Conservation (phyloP, 139 green algal species). For the Chlorella ohadii region DNA sequence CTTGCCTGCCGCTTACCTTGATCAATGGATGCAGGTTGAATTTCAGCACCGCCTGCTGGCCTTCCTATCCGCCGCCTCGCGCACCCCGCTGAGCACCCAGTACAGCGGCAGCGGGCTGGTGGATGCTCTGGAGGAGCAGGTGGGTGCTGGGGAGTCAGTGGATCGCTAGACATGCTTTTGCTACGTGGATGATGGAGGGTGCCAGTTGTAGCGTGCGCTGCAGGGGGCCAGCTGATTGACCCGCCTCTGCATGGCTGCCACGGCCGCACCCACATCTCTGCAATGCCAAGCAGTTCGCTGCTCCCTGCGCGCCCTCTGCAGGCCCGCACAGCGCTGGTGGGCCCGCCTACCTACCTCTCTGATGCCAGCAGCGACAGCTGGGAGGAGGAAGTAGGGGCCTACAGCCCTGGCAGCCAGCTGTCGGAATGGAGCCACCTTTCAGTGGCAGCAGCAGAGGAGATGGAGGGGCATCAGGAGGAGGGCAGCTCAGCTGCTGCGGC, state of each 20-base stretch:
- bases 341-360: constrained; percentile 21
- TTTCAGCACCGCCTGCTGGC: constrained; percentile 33
- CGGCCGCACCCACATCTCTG: too few relatives aligned
- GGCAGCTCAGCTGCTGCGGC: neutral
- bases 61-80: constrained; percentile 20
- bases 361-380: constrained; percentile 13
- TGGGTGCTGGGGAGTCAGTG: too few relatives aligned
- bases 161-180: too few relatives aligned
- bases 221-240: too few relatives aligned
- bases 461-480: neutral
- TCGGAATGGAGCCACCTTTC: constrained; percentile 29
- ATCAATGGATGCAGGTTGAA: constrained; percentile 28
- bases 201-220: too few relatives aligned
- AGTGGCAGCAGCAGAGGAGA: neutral
- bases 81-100: neutral
- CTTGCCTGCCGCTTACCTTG: too few relatives aligned
- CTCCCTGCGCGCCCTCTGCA: neutral
- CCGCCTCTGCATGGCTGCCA: too few relatives aligned
- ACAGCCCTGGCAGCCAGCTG: constrained; percentile 16
- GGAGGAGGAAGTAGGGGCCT: neutral
- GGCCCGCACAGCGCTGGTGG: constrained; percentile 18
- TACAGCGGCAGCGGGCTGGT: neutral
- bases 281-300: too few relatives aligned
- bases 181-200: too few relatives aligned
- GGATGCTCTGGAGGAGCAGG: neutral